These are phyloP conservation scores for Hevea brasiliensis DNA, from an alignment of 345 rosid species.

Conservation along the genomic window DNA sequence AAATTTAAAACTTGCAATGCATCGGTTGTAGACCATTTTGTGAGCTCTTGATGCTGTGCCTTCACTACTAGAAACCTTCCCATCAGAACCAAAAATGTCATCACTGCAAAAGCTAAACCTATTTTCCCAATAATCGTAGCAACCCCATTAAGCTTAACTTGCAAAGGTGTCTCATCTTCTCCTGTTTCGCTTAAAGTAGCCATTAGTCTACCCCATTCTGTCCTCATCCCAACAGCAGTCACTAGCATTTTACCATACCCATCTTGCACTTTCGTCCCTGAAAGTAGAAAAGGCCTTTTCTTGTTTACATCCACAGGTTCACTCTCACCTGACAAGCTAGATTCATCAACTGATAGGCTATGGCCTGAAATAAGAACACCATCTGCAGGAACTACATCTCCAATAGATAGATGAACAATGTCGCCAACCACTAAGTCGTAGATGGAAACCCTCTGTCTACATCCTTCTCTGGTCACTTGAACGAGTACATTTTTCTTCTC, in stretches of 20 bases:
- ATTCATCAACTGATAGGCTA: constrained; percentile 71
- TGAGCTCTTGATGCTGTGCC: constrained; percentile 43
- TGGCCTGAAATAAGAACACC: constrained; percentile 75
- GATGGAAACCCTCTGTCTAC: constrained; percentile 63
- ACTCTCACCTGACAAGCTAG: constrained; percentile 86
- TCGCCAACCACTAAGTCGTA: constrained; percentile 89
- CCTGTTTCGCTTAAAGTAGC: constrained; percentile 64
- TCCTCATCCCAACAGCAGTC: constrained; percentile 88
- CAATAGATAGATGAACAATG: constrained; percentile 72
- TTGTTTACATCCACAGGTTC: constrained; percentile 59
- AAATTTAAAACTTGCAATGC: constrained; percentile 66
- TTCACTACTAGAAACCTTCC: constrained; percentile 64
- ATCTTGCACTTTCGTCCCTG: constrained; percentile 84
- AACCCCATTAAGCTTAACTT: constrained; percentile 94
- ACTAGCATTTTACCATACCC: constrained; percentile 57
- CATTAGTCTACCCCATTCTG: constrained; percentile 98
- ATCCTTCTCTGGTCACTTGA: constrained; percentile 79
- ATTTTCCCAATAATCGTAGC: constrained; percentile 93
- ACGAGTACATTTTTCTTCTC: constrained; percentile 81
- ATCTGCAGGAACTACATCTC: constrained; percentile 82
- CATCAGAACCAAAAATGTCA: constrained; percentile 66
- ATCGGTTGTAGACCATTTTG: constrained; percentile 64
- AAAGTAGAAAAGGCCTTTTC: constrained; percentile 66
- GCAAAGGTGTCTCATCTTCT: constrained; percentile 54
- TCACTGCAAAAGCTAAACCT: constrained; percentile 71